phyloP scores from a whole-genome alignment of 352 stramenopile genomes.

The Phytophthora podocarpi region DNA sequence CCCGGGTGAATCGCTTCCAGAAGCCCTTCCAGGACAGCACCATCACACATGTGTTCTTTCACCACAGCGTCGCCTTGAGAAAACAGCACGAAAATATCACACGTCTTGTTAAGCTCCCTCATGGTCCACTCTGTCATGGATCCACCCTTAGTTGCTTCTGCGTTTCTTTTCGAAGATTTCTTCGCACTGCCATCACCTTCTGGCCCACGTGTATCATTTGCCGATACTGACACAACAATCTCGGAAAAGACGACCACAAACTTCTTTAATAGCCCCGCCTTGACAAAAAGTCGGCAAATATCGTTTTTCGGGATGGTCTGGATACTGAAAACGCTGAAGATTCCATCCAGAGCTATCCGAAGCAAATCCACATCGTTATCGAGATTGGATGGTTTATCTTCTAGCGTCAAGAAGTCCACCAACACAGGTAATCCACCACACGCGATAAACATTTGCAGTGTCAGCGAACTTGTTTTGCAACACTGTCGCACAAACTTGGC shows the following conservation, averaged over 20 bases:
- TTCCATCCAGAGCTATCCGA: slow-evolving; percentile 90
- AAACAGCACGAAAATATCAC: slow-evolving; percentile 91
- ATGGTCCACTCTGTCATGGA: slow-evolving; percentile 48
- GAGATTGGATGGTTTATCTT: slow-evolving; percentile 26
- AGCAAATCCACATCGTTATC: slow-evolving; percentile 62
- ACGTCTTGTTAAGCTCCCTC: slow-evolving; percentile 80
- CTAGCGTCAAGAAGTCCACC: slow-evolving; percentile 78
- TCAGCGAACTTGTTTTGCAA: slow-evolving; percentile 87
- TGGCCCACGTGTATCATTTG: slow-evolving; percentile 21
- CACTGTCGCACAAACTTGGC: slow-evolving; percentile 90
- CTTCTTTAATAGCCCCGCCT: slow-evolving; percentile 88
- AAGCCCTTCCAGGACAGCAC: slow-evolving; percentile 72
- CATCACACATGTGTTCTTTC: slow-evolving; percentile 93
- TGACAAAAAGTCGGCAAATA: slow-evolving; percentile 95
- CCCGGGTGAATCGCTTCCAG: slow-evolving; percentile 56
- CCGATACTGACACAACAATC: slow-evolving; percentile 51
- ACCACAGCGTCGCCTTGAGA: slow-evolving; percentile 92
- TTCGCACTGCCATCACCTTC: slow-evolving; percentile 11
- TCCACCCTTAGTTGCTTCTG: slow-evolving; percentile 7
- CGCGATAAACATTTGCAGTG: slow-evolving; percentile 94
- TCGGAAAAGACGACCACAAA: slow-evolving; percentile 89
- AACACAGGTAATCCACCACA: slow-evolving; percentile 89
- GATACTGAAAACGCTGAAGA: slow-evolving; percentile 90
- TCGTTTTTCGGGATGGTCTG: slow-evolving; percentile 94
- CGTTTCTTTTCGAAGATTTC: slow-evolving; percentile 1